Evolutionary conservation across 306 rosid genomes (phyloP).

Genomic region (Vigna nakashimae): DNA sequence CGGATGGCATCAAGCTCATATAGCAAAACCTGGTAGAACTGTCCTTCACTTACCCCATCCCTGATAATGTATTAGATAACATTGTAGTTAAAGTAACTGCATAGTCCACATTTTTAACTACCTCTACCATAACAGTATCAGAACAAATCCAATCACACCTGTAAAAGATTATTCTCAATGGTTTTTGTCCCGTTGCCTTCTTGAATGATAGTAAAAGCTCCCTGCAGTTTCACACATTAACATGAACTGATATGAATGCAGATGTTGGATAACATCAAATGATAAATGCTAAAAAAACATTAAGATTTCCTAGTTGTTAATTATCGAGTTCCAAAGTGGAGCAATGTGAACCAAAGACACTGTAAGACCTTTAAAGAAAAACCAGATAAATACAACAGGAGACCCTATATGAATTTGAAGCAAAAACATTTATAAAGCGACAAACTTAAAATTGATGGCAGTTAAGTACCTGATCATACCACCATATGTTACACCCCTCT

Average conservation of each 20-base stretch:
- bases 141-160: conserved; percentile 42
- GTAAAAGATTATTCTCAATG: conserved; percentile 57
- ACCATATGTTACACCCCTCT: conserved; percentile 61
- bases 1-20: conserved; percentile 79
- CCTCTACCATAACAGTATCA: background rate
- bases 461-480: conserved; percentile 73
- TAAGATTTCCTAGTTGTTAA: background rate
- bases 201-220: conserved; percentile 52
- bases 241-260: background rate
- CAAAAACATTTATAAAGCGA: background rate
- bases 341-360: background rate
- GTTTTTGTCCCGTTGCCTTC: conserved; percentile 60
- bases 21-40: conserved; percentile 67
- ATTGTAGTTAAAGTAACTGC: background rate
- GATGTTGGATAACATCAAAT: conserved; percentile 20
- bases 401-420: background rate
- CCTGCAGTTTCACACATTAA: conserved; percentile 40
- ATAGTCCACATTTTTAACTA: conserved; percentile 18
- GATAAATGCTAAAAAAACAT: background rate
- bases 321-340: background rate
- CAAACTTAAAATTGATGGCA: conserved; percentile 4
- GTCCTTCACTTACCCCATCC: conserved; percentile 64
- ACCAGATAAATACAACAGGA: background rate
- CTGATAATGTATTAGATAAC: conserved; percentile 39
- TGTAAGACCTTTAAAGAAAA: background rate